Percentiles rank a stretch among this genome's conserved stretches.
Evolutionary conservation across 2,329 filamentous ascomycete genomes (phyloP).

Genomic region (Exophiala oligosperma): DNA sequence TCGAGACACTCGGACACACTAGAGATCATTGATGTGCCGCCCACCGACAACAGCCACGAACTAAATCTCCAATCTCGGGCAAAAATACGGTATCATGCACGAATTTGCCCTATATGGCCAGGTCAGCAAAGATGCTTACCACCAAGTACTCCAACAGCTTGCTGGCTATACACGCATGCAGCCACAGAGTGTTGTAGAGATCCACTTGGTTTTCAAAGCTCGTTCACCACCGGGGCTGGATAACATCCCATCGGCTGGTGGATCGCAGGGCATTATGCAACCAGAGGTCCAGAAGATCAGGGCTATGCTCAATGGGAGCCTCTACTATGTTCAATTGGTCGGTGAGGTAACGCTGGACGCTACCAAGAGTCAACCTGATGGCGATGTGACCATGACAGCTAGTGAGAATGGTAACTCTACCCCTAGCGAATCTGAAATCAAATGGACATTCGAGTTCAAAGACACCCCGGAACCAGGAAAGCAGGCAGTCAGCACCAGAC

Average conservation of each 20-base stretch:
- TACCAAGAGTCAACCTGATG: neutral
- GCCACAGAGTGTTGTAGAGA: slow-evolving; percentile 55
- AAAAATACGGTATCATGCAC: slow-evolving; percentile 49
- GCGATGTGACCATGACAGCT: slow-evolving; percentile 9
- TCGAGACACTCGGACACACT: neutral
- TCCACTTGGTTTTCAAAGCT: slow-evolving; percentile 60
- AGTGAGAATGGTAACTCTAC: slow-evolving; percentile 7
- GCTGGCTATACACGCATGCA: slow-evolving; percentile 63
- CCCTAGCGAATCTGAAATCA: slow-evolving; percentile 7
- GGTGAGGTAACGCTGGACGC: slow-evolving; percentile 35
- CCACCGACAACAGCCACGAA: neutral
- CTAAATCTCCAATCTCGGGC: neutral
- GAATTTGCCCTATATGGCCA: slow-evolving; percentile 63
- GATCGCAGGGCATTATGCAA: slow-evolving; percentile 46
- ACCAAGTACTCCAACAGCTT: slow-evolving; percentile 62
- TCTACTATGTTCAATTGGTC: slow-evolving; percentile 57
- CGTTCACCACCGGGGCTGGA: slow-evolving; percentile 46
- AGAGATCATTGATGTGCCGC: neutral
- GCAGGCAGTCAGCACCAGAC: slow-evolving; percentile 54
- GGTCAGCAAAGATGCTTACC: slow-evolving; percentile 57
- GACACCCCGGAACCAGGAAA: slow-evolving; percentile 54
- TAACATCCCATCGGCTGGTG: slow-evolving; percentile 38
- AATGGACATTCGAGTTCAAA: slow-evolving; percentile 48
- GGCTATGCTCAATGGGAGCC: slow-evolving; percentile 50
- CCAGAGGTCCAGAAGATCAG: slow-evolving; percentile 46